These are phyloP conservation scores for Bondarzewia mesenterica DNA, from an alignment of 1,284 basidiomycete genomes.

Conservation along the genomic window DNA sequence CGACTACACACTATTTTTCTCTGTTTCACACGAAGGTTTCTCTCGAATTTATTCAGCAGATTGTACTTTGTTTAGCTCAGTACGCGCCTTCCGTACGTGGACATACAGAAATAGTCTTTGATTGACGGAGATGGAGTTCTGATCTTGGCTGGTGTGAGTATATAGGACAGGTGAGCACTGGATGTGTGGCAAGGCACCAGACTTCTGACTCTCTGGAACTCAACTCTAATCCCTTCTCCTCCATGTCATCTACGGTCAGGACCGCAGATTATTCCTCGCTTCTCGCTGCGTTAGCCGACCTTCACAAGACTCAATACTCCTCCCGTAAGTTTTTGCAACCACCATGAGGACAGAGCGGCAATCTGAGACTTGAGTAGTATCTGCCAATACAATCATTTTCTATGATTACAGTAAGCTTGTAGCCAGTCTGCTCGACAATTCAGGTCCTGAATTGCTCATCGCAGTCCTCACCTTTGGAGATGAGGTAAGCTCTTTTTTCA, in stretches of 20 bases:
- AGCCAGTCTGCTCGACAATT: no score
- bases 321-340: not conserved
- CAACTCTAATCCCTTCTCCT: not conserved
- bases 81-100: no score
- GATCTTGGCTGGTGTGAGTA: no score
- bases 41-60: no score
- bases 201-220: no score
- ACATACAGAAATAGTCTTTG: no score
- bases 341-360: not conserved
- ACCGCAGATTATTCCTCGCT: not conserved
- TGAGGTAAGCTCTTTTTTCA: not conserved
- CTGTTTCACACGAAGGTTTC: no score
- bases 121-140: no score
- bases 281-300: not conserved
- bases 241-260: not conserved
- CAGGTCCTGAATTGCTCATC: not conserved
- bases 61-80: no score
- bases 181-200: no score
- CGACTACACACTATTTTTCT: no score
- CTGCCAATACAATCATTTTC: not conserved
- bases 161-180: no score
- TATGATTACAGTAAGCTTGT: not conserved
- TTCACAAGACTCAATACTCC: not conserved
- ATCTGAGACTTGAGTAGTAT: not conserved
- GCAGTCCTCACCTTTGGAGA: not conserved